phyloP scores from a whole-genome alignment of 306 rosid genomes.

The Quercus wislizeni region DNA sequence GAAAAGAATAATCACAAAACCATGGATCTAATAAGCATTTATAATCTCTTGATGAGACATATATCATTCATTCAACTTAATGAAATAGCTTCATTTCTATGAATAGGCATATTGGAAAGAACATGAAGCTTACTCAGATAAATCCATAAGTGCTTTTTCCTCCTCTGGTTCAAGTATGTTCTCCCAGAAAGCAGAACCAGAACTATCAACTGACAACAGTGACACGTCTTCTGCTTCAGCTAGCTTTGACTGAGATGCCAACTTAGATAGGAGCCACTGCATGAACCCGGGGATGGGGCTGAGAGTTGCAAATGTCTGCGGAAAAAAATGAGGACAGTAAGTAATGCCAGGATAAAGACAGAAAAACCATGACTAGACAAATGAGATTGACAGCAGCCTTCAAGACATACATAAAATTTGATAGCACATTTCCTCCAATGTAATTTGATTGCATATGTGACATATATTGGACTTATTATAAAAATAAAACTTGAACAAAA shows the following conservation, averaged over 20 bases:
- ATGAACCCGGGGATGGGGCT: conserved; percentile 97
- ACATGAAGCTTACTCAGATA: conserved; percentile 48
- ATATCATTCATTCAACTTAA: neutral
- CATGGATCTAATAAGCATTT: neutral
- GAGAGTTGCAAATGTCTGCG: conserved; percentile 82
- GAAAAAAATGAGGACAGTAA: conserved; percentile 13
- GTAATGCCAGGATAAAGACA: conserved; percentile 12
- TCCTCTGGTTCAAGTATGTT: conserved; percentile 74
- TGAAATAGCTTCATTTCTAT: neutral
- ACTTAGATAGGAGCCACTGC: conserved; percentile 86
- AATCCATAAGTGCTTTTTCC: conserved; percentile 63
- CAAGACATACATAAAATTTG: neutral
- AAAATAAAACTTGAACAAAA: neutral
- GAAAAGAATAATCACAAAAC: neutral
- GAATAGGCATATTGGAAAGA: neutral
- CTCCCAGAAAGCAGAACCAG: conserved; percentile 72
- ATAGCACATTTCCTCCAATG: neutral
- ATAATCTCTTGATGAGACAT: neutral
- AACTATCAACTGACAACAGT: conserved; percentile 33
- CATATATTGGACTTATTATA: neutral
- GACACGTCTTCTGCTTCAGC: conserved; percentile 51
- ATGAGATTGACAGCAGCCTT: conserved; percentile 12
- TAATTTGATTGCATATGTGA: neutral
- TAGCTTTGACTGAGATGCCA: conserved; percentile 65
- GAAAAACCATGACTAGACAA: conserved; percentile 14